Evolutionary conservation across 257 asterid species (phyloP), one percentile per base, ranked within the genome.

Genomic region (Fraxinus cuspidata): DNA sequence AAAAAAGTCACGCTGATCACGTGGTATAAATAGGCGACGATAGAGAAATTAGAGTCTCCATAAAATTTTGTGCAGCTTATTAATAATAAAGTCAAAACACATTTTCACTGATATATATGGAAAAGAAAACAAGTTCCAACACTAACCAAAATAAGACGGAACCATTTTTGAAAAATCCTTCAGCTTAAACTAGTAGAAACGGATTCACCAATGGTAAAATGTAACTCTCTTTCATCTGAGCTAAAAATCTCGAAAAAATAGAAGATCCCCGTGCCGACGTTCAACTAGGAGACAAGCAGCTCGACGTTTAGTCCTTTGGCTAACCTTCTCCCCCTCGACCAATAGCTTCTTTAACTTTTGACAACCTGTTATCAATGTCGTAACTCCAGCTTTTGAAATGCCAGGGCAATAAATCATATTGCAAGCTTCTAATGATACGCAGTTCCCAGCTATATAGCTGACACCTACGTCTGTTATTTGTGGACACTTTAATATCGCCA

Each of bases 331-430:
- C 85, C 87, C 90, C 90, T 92, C 97, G 2, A 94, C 92, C 8
- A 92, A 79, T 11, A 94, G 80, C 82, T 90, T 92, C 85, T 90
- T 89, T 13, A 92, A 82, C 68, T 86, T 82, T 34, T 76, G 15
- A 73, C 97, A 94, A 60, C 84, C 83, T 67, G 93, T 79, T 11
- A 92, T 85, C 83, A 92, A 74, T 15, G 94, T 86, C 5, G 96
- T 90, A 21, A 94, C 92, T 69, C 97, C 97, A 29, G 86, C 83
- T 76, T 86, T 78, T 5, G 97, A 82, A 77, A 94, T 85, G 47
- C 90, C 86, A 0, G 92, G 94, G 87, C 97, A 94, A 70, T 87
- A 91, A 34, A 89, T 92, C 92, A 94, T 87, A 84, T 92, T 96
- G 74, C 94, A 89, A 3, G 92, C 74, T 78, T 94, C 96, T 53